A percentile compares a stretch with the other conserved stretches of the same genome.
Conservation (phyloP, 2,329 filamentous ascomycete species). For the Parafenestella ontariensis region DNA sequence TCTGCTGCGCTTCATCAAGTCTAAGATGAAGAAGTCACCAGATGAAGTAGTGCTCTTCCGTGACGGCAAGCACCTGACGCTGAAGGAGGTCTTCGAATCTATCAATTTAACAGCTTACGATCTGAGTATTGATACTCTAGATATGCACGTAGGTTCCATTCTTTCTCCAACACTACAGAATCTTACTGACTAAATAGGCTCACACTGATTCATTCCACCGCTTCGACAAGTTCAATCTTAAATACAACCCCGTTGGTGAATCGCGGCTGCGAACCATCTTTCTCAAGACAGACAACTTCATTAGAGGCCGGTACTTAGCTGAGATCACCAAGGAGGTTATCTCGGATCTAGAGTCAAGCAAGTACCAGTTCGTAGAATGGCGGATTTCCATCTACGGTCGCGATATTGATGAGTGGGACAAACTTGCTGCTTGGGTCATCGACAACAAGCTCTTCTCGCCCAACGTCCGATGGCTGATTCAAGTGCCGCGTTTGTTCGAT, state of each 20-base stretch:
- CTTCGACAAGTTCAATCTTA: constrained; percentile 99
- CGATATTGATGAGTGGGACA: constrained; percentile 94
- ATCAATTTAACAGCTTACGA: constrained; percentile 98
- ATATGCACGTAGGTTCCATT: constrained; percentile 84
- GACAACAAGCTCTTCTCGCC: constrained; percentile 98
- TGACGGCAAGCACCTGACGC: constrained; percentile 88
- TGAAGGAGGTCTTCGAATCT: constrained; percentile 93
- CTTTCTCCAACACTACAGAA: neutral
- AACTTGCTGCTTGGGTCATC: constrained; percentile 94
- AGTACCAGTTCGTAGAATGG: constrained; percentile 99
- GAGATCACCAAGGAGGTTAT: constrained; percentile 99
- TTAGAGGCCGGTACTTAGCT: constrained; percentile 91
- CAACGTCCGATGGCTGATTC: constrained; percentile 96
- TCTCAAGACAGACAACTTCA: constrained; percentile 97
- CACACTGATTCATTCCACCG: constrained; percentile 98
- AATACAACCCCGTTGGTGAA: constrained; percentile 97
- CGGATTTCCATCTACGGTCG: constrained; percentile 97
- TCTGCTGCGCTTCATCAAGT: constrained; percentile 97
- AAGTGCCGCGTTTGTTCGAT: constrained; percentile 92
- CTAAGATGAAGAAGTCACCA: constrained; percentile 98
- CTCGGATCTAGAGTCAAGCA: constrained; percentile 94
- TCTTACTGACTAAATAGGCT: constrained; percentile 61
- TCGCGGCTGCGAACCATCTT: constrained; percentile 97
- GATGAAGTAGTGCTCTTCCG: constrained; percentile 92
- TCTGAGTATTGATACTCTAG: constrained; percentile 94